Percentiles rank a stretch among this genome's conserved stretches.
phyloP scores from a whole-genome alignment of 306 rosid species.

The Oemleria cerasiformis region DNA sequence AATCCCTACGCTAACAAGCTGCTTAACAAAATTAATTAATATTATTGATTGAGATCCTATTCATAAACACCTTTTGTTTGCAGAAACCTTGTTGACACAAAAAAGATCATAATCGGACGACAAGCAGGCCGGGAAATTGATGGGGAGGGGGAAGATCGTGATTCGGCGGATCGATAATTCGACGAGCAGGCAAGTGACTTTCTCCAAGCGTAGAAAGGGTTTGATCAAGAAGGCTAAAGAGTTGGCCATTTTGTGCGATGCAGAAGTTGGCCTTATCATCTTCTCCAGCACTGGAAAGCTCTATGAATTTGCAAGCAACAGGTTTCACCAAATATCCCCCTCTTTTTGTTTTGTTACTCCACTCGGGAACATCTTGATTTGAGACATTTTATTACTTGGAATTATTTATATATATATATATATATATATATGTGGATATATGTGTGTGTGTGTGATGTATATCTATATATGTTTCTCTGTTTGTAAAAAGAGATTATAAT shows the following conservation, averaged over 20 bases:
- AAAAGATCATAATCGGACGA: neutral
- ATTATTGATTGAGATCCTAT: neutral
- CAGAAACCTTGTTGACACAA: conserved; percentile 41
- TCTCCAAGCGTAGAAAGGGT: conserved; percentile 90
- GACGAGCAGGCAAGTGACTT: conserved; percentile 85
- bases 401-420: no score
- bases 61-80: neutral
- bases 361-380: no score
- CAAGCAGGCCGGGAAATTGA: neutral
- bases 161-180: conserved; percentile 73
- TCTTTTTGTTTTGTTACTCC: no score
- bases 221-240: conserved; percentile 86
- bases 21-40: neutral
- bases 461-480: no score
- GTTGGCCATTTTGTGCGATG: conserved; percentile 80
- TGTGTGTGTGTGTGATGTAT: no score
- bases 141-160: conserved; percentile 95
- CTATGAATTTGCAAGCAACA: conserved; percentile 76
- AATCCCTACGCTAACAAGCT: conserved; percentile 14
- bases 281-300: conserved; percentile 78
- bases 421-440: no score
- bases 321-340: conserved; percentile 25
- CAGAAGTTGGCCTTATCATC: conserved; percentile 70
- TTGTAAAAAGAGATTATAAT: neutral
- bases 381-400: no score